Base-by-base conservation (phyloP, 202 grass and related monocot genomes). In the Schoenoplectus tabernaemontani region DNA sequence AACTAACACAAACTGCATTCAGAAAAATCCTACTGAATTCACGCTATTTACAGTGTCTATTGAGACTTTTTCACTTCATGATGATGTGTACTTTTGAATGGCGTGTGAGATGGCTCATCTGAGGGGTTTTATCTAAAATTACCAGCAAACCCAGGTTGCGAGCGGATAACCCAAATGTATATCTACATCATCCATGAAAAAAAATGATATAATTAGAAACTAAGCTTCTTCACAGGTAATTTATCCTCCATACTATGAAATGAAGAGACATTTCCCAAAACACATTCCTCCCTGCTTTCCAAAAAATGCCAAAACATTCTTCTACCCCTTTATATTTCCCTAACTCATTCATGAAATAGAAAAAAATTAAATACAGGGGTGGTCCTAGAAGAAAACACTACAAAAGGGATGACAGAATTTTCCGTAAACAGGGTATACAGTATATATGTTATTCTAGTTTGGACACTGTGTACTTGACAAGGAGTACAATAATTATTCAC, bases 81-180 rank as follows among this genome's bases (percentile, higher is more conserved):
- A 4, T 80, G 59, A 80, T 16, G 8, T 57, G 59, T 44, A 63
- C 58, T 80, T 80, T 64, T 30, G 56, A 41, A 59, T 61, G 39
- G 23, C 78, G 43, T 65, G 59, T 80, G 37, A 80, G 78, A 61
- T 64, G 59, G 23, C 24, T 65, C 59, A 98, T 90, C 68, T 79
- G 82, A 22, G 91, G 89, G 68, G 43, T 89, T 62, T 90, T 94
- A 32, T 98, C 91, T 82, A 98, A 74, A 47, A 98, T 81, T 72
- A 98, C 7, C 38, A 94, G 86, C 84, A 98, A 83, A 9, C 95
- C 95, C 1, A 89, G 86, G 74, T 92, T 97, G 75, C 78, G 78
- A 83, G 79, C 85, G 61, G 91, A 94, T 58, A 86, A 66, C 15
- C 88, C 88, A 86, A 90, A 89, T 48, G 86, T 88, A 74, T 93